Conservation (phyloP, 139 green algal genomes). For the Closterium sp. region DNA sequence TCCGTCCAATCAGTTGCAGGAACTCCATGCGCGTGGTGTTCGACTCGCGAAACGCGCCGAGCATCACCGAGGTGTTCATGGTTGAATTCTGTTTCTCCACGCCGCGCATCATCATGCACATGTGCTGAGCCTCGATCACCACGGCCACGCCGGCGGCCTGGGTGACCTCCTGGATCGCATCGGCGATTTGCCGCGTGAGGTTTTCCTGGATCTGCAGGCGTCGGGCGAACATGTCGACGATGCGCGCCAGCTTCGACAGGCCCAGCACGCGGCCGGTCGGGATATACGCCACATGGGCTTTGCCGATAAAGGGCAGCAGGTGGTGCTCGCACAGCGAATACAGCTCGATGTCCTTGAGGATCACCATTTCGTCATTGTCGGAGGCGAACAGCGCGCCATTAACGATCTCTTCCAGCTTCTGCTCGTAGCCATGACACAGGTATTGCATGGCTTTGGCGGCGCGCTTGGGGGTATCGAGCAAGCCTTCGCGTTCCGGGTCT, state of each 20-base stretch:
- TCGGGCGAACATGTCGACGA: constrained; percentile 68
- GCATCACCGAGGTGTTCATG: too few species aligned
- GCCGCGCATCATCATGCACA: constrained; percentile 7
- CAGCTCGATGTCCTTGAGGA: constrained; percentile 89
- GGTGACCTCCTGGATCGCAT: neutral
- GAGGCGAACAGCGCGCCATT: neutral
- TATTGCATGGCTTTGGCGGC: neutral
- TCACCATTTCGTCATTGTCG: constrained; percentile 57
- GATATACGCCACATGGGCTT: constrained; percentile 82
- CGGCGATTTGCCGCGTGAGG: neutral
- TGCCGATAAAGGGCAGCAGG: constrained; percentile 87
- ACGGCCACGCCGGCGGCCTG: neutral
- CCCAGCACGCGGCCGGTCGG: constrained; percentile 67
- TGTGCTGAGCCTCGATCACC: neutral
- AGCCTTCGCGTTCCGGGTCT: neutral
- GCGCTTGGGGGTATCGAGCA: neutral
- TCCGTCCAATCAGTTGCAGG: too few species aligned
- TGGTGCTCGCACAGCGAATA: constrained; percentile 66
- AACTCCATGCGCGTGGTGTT: too few species aligned
- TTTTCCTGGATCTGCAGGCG: constrained; percentile 16
- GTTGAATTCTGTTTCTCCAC: constrained; percentile 7
- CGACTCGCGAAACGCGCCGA: too few species aligned
- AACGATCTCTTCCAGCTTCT: neutral
- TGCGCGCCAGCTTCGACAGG: constrained; percentile 65
- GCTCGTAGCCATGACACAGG: neutral